Conservation (phyloP, 305 asterid genomes). For the Fraxinus albicans region DNA sequence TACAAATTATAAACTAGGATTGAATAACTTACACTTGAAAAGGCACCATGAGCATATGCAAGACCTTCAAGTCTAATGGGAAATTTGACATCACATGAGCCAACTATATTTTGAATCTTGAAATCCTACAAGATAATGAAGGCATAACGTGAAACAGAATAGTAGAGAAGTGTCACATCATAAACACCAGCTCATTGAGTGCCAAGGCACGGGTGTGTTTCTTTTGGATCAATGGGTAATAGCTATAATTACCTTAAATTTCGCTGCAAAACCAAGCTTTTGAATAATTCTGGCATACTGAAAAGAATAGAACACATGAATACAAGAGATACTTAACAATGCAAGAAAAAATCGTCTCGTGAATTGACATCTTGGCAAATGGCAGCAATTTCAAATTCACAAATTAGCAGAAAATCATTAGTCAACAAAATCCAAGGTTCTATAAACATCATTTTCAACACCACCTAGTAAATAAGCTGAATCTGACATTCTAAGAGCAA, state of each 20-base stretch:
- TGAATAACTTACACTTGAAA: constrained; percentile 68
- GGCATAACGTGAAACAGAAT: background rate
- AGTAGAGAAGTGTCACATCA: background rate
- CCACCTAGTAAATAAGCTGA: background rate
- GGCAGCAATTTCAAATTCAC: constrained; percentile 4
- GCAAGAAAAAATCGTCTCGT: background rate
- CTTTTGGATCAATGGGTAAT: background rate
- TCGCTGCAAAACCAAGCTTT: constrained; percentile 72
- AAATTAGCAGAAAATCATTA: constrained; percentile 5
- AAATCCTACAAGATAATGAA: constrained; percentile 48
- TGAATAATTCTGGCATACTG: constrained; percentile 80
- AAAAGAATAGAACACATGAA: constrained; percentile 6
- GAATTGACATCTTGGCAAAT: constrained; percentile 9
- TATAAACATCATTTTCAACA: background rate
- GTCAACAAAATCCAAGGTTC: background rate
- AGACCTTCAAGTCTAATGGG: constrained; percentile 84
- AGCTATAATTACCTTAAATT: constrained; percentile 50
- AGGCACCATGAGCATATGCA: constrained; percentile 82
- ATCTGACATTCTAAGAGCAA: background rate
- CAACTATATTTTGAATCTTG: constrained; percentile 84
- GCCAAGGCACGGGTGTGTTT: background rate
- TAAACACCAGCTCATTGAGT: constrained; percentile 11
- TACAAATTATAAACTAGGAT: background rate
- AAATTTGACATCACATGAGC: constrained; percentile 80
- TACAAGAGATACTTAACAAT: constrained; percentile 4